Evolutionary conservation across 2,329 filamentous ascomycete species (phyloP).

Genomic region (Dothideomycetidae sp.): DNA sequence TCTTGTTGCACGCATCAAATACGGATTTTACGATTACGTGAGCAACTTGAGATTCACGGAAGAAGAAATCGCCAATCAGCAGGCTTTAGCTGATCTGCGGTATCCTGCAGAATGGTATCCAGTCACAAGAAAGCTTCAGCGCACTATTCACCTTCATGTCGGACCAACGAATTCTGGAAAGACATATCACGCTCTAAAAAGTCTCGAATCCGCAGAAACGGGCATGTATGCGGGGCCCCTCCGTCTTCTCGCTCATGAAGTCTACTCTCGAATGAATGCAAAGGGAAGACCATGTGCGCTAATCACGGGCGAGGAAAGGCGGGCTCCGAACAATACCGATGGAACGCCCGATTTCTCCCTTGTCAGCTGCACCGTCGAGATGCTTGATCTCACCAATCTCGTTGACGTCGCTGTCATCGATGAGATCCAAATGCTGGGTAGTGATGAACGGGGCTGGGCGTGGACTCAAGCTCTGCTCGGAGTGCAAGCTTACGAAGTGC

Average conservation of each 20-base stretch:
- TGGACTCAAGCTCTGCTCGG: conserved; percentile 89
- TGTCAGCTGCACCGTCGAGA: conserved; percentile 86
- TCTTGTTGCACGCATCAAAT: conserved; percentile 36
- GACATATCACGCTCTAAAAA: conserved; percentile 84
- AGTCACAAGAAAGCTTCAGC: conserved; percentile 60
- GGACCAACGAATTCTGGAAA: conserved; percentile 97
- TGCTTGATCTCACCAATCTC: conserved; percentile 49
- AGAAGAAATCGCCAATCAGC: conserved; percentile 44
- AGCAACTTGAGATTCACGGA: conserved; percentile 43
- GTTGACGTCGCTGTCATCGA: conserved; percentile 90
- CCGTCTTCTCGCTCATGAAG: conserved; percentile 78
- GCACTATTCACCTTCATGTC: conserved; percentile 82
- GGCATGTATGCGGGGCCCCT: conserved; percentile 88
- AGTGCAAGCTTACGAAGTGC: conserved; percentile 73
- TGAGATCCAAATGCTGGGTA: conserved; percentile 94
- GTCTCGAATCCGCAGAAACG: conserved; percentile 57
- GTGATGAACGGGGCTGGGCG: conserved; percentile 68
- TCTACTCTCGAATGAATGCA: conserved; percentile 74
- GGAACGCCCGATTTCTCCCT: conserved; percentile 41
- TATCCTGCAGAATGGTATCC: conserved; percentile 89
- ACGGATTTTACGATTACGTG: conserved; percentile 53
- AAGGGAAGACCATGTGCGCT: conserved; percentile 66
- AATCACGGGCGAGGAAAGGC: conserved; percentile 81
- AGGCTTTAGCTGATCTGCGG: conserved; percentile 63
- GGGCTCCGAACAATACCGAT: conserved; percentile 27